A percentile compares a stretch with the other conserved stretches of the same genome.
Evolutionary conservation across 805 yeast species (phyloP).

Genomic region (Wickerhamomyces ciferrii): DNA sequence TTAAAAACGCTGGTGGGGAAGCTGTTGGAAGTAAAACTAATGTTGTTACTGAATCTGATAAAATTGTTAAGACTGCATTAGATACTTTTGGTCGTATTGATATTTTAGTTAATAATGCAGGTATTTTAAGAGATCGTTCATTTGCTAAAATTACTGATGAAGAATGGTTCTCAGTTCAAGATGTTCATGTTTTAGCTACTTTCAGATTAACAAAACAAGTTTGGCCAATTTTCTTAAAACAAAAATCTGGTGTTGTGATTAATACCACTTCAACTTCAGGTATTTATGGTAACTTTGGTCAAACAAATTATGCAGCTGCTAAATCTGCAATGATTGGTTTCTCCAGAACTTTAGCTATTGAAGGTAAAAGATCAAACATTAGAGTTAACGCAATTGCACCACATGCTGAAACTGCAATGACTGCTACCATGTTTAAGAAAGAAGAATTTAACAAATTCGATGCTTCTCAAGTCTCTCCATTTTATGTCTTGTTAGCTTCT

Average conservation of each 20-base stretch:
- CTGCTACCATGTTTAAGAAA: conserved; percentile 76
- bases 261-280: conserved; percentile 96
- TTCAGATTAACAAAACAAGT: conserved; percentile 80
- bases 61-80: conserved; percentile 73
- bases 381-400: conserved; percentile 86
- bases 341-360: conserved; percentile 81
- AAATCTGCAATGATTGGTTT: conserved; percentile 85
- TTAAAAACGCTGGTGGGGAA: conserved; percentile 62
- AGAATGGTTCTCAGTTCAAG: conserved; percentile 78
- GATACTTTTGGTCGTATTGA: conserved; percentile 79
- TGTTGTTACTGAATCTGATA: conserved; percentile 69
- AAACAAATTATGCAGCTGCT: conserved; percentile 93
- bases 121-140: conserved; percentile 86
- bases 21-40: conserved; percentile 85
- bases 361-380: conserved; percentile 78
- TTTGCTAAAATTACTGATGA: conserved; percentile 77
- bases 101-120: conserved; percentile 88
- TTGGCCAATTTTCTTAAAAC: conserved; percentile 84
- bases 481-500: conserved; percentile 73
- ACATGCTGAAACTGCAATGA: conserved; percentile 98
- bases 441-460: conserved; percentile 80
- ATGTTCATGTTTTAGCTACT: conserved; percentile 81
- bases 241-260: conserved; percentile 75
- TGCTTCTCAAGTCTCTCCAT: conserved; percentile 87
- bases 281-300: conserved; percentile 96